Percentiles rank a stretch among this genome's conserved stretches.
Evolutionary conservation across 2,329 filamentous ascomycete species (phyloP).

Genomic region (Pyricularia pennisetigena): DNA sequence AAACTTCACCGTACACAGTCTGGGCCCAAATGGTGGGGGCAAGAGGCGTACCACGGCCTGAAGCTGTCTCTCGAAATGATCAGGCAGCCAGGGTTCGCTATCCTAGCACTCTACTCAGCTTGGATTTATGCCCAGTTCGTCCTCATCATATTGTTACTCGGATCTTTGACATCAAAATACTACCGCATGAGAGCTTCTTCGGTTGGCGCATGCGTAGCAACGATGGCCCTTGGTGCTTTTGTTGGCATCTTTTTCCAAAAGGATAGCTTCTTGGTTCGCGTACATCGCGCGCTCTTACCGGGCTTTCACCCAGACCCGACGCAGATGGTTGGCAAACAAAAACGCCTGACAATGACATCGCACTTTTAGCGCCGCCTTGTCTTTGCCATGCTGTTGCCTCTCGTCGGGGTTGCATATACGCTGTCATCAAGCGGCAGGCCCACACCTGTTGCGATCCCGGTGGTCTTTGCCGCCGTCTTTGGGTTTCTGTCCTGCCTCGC

Average conservation of each 20-base stretch:
- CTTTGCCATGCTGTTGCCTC: slow-evolving; percentile 57
- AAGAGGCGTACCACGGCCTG: slow-evolving; percentile 64
- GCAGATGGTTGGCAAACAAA: slow-evolving; percentile 42
- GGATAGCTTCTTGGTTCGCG: slow-evolving; percentile 39
- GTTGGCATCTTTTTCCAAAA: slow-evolving; percentile 66
- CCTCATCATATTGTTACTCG: slow-evolving; percentile 61
- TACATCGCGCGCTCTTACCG: background rate
- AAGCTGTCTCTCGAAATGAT: slow-evolving; percentile 61
- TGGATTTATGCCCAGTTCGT: slow-evolving; percentile 75
- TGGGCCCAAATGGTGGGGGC: slow-evolving; percentile 66
- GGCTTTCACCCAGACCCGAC: background rate
- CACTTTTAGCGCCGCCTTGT: slow-evolving; percentile 59
- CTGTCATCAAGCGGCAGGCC: slow-evolving; percentile 53
- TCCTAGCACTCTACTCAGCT: slow-evolving; percentile 61
- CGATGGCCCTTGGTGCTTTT: slow-evolving; percentile 58
- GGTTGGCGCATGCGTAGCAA: slow-evolving; percentile 57
- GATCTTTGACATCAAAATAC: slow-evolving; percentile 58
- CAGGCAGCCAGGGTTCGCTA: slow-evolving; percentile 61
- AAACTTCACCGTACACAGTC: slow-evolving; percentile 66
- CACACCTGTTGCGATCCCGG: slow-evolving; percentile 51
- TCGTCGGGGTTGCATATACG: slow-evolving; percentile 59
- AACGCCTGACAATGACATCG: slow-evolving; percentile 41
- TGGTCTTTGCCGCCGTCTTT: slow-evolving; percentile 54
- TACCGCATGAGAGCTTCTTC: slow-evolving; percentile 55
- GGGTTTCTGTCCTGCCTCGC: slow-evolving; percentile 65